Evolutionary conservation across 768 basidiomycete genomes (phyloP).

Genomic region (Coprinopsis strossmayeri): DNA sequence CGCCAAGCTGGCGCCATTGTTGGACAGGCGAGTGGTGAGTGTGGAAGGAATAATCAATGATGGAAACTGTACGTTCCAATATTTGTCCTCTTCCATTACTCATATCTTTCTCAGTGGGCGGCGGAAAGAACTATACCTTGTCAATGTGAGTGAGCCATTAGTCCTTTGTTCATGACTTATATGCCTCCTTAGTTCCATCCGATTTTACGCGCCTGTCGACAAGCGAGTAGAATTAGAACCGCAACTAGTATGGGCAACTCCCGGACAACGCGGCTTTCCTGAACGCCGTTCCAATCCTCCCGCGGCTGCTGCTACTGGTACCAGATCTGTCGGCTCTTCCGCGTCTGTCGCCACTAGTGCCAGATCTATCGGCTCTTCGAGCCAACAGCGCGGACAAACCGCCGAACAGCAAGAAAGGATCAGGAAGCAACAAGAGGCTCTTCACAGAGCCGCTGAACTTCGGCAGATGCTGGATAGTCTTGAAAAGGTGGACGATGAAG

Average conservation of each 20-base stretch:
- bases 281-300: conserved; percentile 12
- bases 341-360: no score
- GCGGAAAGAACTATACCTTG: conserved; percentile 42
- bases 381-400: conserved; percentile 17
- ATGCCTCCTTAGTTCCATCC: conserved; percentile 44
- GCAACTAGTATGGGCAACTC: conserved; percentile 68
- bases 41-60: conserved; percentile 68
- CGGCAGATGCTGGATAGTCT: conserved; percentile 55
- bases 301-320: no score
- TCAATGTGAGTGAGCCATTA: conserved; percentile 45
- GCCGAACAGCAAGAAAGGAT: conserved; percentile 35
- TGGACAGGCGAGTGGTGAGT: conserved; percentile 56
- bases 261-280: conserved; percentile 53
- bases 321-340: no score
- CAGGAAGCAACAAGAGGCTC: conserved; percentile 43
- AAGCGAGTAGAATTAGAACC: conserved; percentile 58
- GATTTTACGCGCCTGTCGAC: conserved; percentile 64
- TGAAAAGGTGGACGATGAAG: conserved; percentile 76
- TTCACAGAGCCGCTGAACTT: conserved; percentile 61
- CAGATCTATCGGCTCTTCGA: neutral
- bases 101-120: conserved; percentile 25
- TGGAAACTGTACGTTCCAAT: conserved; percentile 51
- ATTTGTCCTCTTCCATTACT: conserved; percentile 7
- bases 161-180: neutral
- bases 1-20: conserved; percentile 55